Percentiles rank a stretch among this genome's conserved stretches.
These are phyloP conservation scores for Decorospora gaudefroyi DNA, from an alignment of 2,329 filamentous ascomycete genomes.

Conservation along the genomic window DNA sequence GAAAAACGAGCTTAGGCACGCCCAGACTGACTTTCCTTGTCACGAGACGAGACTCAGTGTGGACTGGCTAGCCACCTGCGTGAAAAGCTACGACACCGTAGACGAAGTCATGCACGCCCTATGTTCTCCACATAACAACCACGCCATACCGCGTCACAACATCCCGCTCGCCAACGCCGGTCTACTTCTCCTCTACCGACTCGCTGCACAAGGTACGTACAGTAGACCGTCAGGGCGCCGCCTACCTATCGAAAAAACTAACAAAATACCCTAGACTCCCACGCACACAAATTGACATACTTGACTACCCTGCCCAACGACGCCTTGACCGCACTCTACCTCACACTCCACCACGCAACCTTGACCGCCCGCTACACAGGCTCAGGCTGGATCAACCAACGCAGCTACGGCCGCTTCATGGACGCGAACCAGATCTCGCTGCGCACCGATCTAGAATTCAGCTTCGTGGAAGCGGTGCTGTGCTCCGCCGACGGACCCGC, in stretches of 20 bases:
- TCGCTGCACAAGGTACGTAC: conserved; percentile 25
- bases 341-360: conserved; percentile 33
- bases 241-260: neutral
- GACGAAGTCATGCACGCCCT: conserved; percentile 42
- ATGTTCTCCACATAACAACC: conserved; percentile 33
- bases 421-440: conserved; percentile 35
- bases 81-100: conserved; percentile 35
- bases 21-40: conserved; percentile 33
- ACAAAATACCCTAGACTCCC: conserved; percentile 14
- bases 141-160: conserved; percentile 32
- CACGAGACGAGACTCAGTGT: conserved; percentile 15
- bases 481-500: conserved; percentile 28
- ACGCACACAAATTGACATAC: conserved; percentile 22
- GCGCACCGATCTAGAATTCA: conserved; percentile 39
- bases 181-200: conserved; percentile 32
- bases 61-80: conserved; percentile 36
- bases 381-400: conserved; percentile 40
- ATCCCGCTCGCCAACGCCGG: conserved; percentile 34
- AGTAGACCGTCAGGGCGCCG: too few species aligned
- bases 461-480: conserved; percentile 37
- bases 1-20: conserved; percentile 34
- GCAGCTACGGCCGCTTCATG: conserved; percentile 37
- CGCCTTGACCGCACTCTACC: conserved; percentile 36
- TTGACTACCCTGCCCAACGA: conserved; percentile 31
- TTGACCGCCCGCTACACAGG: conserved; percentile 40